phyloP scores from a whole-genome alignment of 2,329 filamentous ascomycete species.

The Neoascochyta sp. region DNA sequence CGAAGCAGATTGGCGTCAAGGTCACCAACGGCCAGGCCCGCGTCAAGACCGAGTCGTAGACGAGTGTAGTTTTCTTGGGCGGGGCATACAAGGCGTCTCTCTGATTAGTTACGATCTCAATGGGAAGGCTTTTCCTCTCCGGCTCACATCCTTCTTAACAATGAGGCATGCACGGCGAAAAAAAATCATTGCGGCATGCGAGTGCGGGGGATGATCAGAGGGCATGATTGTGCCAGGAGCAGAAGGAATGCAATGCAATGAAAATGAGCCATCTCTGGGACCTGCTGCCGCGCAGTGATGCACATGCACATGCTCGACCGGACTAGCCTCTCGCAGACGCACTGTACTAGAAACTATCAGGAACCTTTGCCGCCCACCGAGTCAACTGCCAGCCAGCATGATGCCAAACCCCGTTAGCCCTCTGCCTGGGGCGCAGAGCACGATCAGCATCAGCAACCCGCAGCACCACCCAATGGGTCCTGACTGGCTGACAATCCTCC shows the following conservation, averaged over 20 bases:
- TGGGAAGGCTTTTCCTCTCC: constrained; percentile 33
- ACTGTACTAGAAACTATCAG: too few species aligned
- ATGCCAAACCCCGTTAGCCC: too few species aligned
- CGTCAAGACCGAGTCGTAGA: constrained; percentile 85
- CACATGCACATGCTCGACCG: not conserved
- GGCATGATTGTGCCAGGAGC: constrained; percentile 16
- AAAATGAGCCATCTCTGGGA: constrained; percentile 22
- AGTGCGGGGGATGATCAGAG: constrained; percentile 14
- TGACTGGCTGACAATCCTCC: too few species aligned
- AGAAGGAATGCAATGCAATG: constrained; percentile 28
- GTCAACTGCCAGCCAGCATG: too few species aligned
- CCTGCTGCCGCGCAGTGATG: constrained; percentile 1
- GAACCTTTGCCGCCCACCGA: too few species aligned
- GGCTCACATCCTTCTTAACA: constrained; percentile 20
- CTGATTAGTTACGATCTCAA: constrained; percentile 38
- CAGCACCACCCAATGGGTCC: too few species aligned
- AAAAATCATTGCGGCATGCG: constrained; percentile 24
- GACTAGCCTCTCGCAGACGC: not conserved
- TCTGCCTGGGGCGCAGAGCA: too few species aligned
- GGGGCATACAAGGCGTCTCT: constrained; percentile 40
- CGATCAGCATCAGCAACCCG: too few species aligned
- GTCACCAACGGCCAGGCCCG: constrained; percentile 99
- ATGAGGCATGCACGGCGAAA: constrained; percentile 29
- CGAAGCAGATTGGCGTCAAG: constrained; percentile 98
- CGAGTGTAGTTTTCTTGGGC: constrained; percentile 25